A percentile compares a stretch with the other conserved stretches of the same genome.
Evolutionary conservation across 768 basidiomycete species (phyloP).

Genomic region (Porpolomopsis calyptriformis): DNA sequence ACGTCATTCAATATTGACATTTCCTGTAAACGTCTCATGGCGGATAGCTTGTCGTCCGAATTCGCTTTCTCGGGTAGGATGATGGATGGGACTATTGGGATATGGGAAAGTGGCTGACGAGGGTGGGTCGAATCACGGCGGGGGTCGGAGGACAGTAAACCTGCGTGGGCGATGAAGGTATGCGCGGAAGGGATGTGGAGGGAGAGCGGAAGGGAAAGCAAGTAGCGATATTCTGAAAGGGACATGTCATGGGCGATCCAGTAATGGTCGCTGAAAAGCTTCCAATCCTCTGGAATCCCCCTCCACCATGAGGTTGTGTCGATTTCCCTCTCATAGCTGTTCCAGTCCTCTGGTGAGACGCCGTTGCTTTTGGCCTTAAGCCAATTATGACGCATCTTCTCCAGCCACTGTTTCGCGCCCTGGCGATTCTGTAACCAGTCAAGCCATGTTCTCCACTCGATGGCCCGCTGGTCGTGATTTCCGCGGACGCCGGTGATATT

Average conservation of each 20-base stretch:
- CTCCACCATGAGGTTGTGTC: constrained; percentile 33
- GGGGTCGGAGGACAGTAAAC: constrained; percentile 67
- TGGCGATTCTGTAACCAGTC: constrained; percentile 54
- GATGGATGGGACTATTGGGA: constrained; percentile 31
- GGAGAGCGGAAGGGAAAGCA: constrained; percentile 60
- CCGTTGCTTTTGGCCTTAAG: constrained; percentile 19
- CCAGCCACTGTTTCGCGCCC: constrained; percentile 47
- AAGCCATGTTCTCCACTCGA: constrained; percentile 86
- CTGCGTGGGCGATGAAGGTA: constrained; percentile 73
- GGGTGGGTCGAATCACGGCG: constrained; percentile 34
- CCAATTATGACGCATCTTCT: constrained; percentile 37
- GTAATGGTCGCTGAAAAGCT: constrained; percentile 69
- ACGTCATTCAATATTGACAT: constrained; percentile 52
- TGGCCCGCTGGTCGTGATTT: constrained; percentile 86
- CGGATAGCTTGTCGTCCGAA: constrained; percentile 12
- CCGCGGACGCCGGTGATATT: constrained; percentile 77
- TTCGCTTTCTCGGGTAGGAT: constrained; percentile 4
- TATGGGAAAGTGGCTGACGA: constrained; percentile 61
- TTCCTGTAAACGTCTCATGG: constrained; percentile 55
- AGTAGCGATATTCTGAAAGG: constrained; percentile 55
- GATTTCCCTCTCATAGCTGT: constrained; percentile 21
- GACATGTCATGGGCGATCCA: constrained; percentile 59
- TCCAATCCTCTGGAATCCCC: constrained; percentile 58
- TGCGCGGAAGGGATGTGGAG: constrained; percentile 70
- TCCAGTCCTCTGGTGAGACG: constrained; percentile 32